Evolutionary conservation across 768 basidiomycete genomes (phyloP).

Genomic region (Termitomyces sp.): DNA sequence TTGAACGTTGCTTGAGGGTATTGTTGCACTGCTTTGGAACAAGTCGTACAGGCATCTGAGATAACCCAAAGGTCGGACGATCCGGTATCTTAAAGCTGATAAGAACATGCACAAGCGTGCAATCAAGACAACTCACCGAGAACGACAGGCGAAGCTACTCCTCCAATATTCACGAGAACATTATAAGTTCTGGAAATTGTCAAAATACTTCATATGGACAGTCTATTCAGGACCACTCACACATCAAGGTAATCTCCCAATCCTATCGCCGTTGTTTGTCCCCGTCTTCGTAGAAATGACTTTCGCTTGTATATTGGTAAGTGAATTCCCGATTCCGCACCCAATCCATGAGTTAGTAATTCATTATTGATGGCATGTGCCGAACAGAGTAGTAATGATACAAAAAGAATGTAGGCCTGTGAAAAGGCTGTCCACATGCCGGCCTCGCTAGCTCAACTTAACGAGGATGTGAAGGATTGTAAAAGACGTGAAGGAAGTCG

Average conservation of each 20-base stretch:
- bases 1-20: slow-evolving; percentile 53
- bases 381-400: slow-evolving; percentile 2
- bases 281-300: slow-evolving; percentile 22
- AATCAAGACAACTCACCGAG: slow-evolving; percentile 41
- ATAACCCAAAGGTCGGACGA: slow-evolving; percentile 78
- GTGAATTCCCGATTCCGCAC: slow-evolving; percentile 32
- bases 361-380: slow-evolving; percentile 1
- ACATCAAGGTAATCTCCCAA: slow-evolving; percentile 62
- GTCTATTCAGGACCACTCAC: slow-evolving; percentile 33
- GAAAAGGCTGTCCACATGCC: slow-evolving; percentile 7
- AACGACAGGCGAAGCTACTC: slow-evolving; percentile 48
- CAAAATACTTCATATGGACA: background rate
- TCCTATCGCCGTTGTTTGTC: slow-evolving; percentile 39
- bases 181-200: slow-evolving; percentile 52
- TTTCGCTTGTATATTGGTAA: slow-evolving; percentile 31
- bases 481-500: background rate
- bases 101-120: background rate
- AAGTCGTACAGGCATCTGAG: slow-evolving; percentile 51
- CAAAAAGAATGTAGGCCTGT: slow-evolving; percentile 2
- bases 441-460: background rate
- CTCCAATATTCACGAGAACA: slow-evolving; percentile 56
- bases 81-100: slow-evolving; percentile 53
- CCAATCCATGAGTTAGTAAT: slow-evolving; percentile 1
- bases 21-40: slow-evolving; percentile 33
- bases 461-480: background rate